These are phyloP conservation scores for Clarireedia hainanense DNA, from an alignment of 2,329 filamentous ascomycete genomes.

Conservation along the genomic window DNA sequence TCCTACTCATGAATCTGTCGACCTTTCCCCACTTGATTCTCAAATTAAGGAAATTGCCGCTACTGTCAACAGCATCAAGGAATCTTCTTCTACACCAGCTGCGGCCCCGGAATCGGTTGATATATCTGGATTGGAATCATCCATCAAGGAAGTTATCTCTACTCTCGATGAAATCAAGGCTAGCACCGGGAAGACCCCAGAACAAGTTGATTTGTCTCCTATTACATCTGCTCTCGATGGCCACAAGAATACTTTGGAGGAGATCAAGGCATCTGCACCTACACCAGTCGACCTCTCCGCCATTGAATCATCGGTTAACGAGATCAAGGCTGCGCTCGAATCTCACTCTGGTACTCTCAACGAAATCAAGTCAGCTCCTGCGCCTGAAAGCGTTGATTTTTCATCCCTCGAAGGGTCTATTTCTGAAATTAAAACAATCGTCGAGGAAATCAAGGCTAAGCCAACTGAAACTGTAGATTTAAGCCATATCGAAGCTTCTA, in stretches of 20 bases:
- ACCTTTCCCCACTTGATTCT: slow-evolving; percentile 13
- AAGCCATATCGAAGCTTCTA: slow-evolving; percentile 9
- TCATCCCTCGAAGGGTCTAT: slow-evolving; percentile 11
- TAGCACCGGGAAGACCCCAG: background rate
- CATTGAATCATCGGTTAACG: slow-evolving; percentile 9
- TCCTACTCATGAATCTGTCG: slow-evolving; percentile 13
- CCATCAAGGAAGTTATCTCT: slow-evolving; percentile 14
- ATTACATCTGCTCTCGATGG: slow-evolving; percentile 13
- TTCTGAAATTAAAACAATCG: slow-evolving; percentile 4
- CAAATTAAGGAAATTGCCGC: slow-evolving; percentile 15
- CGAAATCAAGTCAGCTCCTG: slow-evolving; percentile 13
- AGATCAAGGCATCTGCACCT: slow-evolving; percentile 9
- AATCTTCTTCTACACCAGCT: slow-evolving; percentile 8
- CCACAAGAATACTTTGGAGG: slow-evolving; percentile 12
- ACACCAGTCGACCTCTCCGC: slow-evolving; percentile 13
- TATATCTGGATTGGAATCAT: slow-evolving; percentile 12
- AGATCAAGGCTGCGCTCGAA: slow-evolving; percentile 6
- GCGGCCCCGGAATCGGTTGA: slow-evolving; percentile 13
- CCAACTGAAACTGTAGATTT: slow-evolving; percentile 14
- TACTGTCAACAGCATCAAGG: slow-evolving; percentile 6
- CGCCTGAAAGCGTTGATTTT: slow-evolving; percentile 13
- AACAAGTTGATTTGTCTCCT: slow-evolving; percentile 14
- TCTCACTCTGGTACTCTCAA: slow-evolving; percentile 10
- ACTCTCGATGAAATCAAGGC: slow-evolving; percentile 14
- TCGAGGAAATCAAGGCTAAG: slow-evolving; percentile 16